Percentiles rank a stretch among this genome's conserved stretches.
Conservation (phyloP, 1,284 basidiomycete species). For the Tilletiopsis washingtonensis region DNA sequence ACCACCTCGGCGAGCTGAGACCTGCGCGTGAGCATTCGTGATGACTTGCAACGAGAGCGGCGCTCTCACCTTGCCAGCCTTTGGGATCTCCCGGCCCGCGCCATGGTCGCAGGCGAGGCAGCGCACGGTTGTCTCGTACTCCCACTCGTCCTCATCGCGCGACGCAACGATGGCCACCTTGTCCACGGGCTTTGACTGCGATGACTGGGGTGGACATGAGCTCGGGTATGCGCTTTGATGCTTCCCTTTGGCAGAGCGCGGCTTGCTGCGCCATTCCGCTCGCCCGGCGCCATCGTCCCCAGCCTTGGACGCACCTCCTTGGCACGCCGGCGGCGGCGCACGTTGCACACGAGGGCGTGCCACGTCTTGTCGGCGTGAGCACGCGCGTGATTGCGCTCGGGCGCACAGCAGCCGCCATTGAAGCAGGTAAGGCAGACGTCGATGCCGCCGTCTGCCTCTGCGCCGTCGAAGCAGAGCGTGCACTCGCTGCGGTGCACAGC, state of each 20-base stretch:
- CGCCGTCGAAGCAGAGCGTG: slow-evolving; percentile 91
- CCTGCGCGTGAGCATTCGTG: not conserved
- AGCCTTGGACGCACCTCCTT: slow-evolving; percentile 61
- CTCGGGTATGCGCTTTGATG: too few species aligned
- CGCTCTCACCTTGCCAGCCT: slow-evolving; percentile 33
- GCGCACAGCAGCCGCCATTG: slow-evolving; percentile 59
- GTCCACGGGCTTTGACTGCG: too few species aligned
- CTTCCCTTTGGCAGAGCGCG: too few species aligned
- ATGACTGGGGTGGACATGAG: too few species aligned
- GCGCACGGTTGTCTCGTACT: not conserved
- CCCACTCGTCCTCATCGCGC: slow-evolving; percentile 56
- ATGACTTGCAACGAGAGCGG: too few species aligned
- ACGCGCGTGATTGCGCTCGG: slow-evolving; percentile 30
- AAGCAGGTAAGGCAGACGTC: slow-evolving; percentile 89
- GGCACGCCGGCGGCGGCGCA: slow-evolving; percentile 67
- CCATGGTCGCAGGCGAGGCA: not conserved
- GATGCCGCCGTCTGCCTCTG: slow-evolving; percentile 64
- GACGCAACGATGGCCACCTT: slow-evolving; percentile 12
- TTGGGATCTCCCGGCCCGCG: slow-evolving; percentile 54
- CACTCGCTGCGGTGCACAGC: slow-evolving; percentile 74
- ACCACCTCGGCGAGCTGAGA: slow-evolving; percentile 50
- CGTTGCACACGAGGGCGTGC: slow-evolving; percentile 71
- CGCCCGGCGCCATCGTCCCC: too few species aligned
- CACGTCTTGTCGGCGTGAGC: slow-evolving; percentile 51
- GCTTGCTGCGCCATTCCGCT: too few species aligned